These are phyloP conservation scores for Xylaria cubensis DNA, from an alignment of 495 filamentous ascomycete species.

Conservation along the genomic window DNA sequence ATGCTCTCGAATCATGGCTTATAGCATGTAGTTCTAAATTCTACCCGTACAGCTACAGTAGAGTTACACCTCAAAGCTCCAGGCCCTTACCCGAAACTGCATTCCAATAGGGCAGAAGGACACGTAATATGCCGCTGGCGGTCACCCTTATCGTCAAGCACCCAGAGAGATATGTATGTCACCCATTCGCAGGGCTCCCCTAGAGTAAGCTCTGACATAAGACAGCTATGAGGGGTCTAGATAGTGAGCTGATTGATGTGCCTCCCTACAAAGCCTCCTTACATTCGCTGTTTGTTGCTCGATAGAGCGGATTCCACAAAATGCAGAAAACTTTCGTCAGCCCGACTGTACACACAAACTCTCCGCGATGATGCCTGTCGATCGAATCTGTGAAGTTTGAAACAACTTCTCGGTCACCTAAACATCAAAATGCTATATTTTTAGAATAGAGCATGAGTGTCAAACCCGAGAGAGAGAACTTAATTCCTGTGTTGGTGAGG, in stretches of 20 bases:
- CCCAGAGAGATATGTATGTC: not conserved
- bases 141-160: not conserved
- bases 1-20: not conserved
- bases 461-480: not conserved
- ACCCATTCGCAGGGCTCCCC: not conserved
- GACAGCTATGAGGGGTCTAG: not conserved
- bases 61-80: not conserved
- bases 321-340: not conserved
- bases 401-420: not conserved
- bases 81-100: not conserved
- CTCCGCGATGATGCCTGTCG: not conserved
- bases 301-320: not conserved
- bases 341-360: not conserved
- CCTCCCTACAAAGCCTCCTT: not conserved
- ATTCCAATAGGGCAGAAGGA: no score
- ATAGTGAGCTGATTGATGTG: not conserved
- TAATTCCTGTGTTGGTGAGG: not conserved
- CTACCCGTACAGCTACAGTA: not conserved
- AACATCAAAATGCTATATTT: not conserved
- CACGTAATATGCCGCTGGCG: not conserved
- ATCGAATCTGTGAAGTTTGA: not conserved
- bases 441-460: not conserved
- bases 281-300: not conserved
- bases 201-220: not conserved
- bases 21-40: not conserved